phyloP scores from a whole-genome alignment of 2,329 filamentous ascomycete genomes.

The Trichophyton rubrum region DNA sequence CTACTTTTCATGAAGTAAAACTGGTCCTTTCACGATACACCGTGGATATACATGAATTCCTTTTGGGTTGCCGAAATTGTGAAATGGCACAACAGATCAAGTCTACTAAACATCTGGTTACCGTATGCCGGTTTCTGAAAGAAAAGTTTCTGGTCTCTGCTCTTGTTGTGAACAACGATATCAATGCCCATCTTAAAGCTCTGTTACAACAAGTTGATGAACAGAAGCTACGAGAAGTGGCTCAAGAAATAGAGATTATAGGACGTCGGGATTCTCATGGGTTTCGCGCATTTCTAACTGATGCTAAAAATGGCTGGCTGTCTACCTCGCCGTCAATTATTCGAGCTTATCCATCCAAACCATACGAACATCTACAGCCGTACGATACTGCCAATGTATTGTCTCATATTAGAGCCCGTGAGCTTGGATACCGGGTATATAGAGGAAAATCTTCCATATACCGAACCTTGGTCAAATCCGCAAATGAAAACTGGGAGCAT shows the following conservation, averaged over 20 bases:
- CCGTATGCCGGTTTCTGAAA: neutral
- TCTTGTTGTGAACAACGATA: neutral
- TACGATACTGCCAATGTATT: slow-evolving; percentile 1
- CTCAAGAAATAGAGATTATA: slow-evolving; percentile 5
- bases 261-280: slow-evolving; percentile 13
- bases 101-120: neutral
- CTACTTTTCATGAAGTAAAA: neutral
- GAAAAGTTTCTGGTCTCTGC: neutral
- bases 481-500: slow-evolving; percentile 24
- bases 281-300: slow-evolving; percentile 16
- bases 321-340: slow-evolving; percentile 13
- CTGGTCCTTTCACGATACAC: neutral
- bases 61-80: neutral
- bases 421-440: slow-evolving; percentile 18
- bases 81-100: neutral
- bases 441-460: slow-evolving; percentile 11
- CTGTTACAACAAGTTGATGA: neutral
- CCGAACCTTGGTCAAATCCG: slow-evolving; percentile 21
- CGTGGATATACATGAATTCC: neutral
- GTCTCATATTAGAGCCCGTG: slow-evolving; percentile 21
- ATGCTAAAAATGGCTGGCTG: slow-evolving; percentile 15
- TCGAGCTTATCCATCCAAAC: slow-evolving; percentile 3
- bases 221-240: neutral
- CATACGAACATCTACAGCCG: neutral
- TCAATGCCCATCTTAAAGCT: neutral